Conservation (phyloP, 208 protist genomes). For the Trypanosomatidae sp. region DNA sequence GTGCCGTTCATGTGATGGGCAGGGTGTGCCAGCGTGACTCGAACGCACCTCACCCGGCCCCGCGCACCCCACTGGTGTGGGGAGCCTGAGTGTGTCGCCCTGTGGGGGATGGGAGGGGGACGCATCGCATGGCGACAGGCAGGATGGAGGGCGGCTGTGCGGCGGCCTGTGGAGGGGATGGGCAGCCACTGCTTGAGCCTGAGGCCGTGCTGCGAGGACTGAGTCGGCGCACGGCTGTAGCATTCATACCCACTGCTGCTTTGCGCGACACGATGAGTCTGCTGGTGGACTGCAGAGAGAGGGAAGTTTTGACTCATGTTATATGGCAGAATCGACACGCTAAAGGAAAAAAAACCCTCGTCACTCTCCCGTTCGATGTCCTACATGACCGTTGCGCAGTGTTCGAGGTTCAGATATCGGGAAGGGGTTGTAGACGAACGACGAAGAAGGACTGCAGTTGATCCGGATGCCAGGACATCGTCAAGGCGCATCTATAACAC, state of each 20-base stretch:
- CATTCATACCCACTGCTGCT: not conserved
- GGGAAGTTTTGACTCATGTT: no score
- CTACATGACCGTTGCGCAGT: not conserved
- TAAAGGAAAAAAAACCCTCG: not conserved
- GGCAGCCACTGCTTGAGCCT: not conserved
- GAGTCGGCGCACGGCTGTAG: not conserved
- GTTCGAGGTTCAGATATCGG: not conserved
- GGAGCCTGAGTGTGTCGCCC: not conserved
- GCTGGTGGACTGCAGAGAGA: not conserved
- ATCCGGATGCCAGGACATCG: not conserved
- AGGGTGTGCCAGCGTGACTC: not conserved
- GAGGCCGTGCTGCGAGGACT: not conserved
- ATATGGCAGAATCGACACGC: not conserved
- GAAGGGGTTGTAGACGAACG: not conserved
- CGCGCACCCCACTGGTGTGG: not conserved
- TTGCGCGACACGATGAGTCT: not conserved
- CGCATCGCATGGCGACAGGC: not conserved
- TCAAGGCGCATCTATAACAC: not conserved
- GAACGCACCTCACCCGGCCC: not conserved
- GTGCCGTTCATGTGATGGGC: not conserved
- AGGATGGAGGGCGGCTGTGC: not conserved
- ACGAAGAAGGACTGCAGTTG: not conserved
- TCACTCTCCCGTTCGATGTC: not conserved
- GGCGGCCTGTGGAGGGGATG: not conserved
- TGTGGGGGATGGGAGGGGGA: not conserved